These are phyloP conservation scores for Ganoderma sinense DNA, from an alignment of 1,284 basidiomycete genomes.

Conservation along the genomic window DNA sequence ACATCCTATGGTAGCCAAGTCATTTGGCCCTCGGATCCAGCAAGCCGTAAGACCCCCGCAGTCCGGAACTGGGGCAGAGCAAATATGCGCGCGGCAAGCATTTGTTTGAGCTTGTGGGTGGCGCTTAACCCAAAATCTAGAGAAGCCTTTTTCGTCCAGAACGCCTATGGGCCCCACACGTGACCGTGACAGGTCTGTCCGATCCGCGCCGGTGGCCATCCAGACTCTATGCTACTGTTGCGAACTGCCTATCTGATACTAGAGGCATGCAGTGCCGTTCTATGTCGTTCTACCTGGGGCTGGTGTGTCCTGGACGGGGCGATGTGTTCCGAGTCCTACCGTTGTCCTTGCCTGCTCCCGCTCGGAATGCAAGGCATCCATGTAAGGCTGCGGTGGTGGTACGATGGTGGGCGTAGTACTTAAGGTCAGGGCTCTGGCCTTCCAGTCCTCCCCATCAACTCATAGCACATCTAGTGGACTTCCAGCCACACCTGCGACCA, in stretches of 20 bases:
- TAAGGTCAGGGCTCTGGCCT: slow-evolving; percentile 21
- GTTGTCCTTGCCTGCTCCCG: slow-evolving; percentile 11
- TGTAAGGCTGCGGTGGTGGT: slow-evolving; percentile 4
- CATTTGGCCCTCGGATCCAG: neutral
- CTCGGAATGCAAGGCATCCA: neutral
- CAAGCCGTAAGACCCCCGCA: neutral
- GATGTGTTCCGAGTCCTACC: slow-evolving; percentile 33
- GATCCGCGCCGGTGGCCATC: slow-evolving; percentile 21
- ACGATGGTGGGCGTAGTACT: slow-evolving; percentile 16
- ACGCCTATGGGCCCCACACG: slow-evolving; percentile 28
- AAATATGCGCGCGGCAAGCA: neutral
- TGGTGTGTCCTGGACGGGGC: slow-evolving; percentile 29
- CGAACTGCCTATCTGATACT: slow-evolving; percentile 14
- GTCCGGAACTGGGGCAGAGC: neutral
- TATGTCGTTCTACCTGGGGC: slow-evolving; percentile 24
- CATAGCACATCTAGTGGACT: slow-evolving; percentile 27
- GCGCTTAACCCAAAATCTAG: slow-evolving; percentile 24
- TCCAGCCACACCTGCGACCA: slow-evolving; percentile 13
- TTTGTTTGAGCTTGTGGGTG: slow-evolving; percentile 32
- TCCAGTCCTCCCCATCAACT: slow-evolving; percentile 25
- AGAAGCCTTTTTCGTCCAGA: slow-evolving; percentile 30
- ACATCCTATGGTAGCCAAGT: neutral
- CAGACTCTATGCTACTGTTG: slow-evolving; percentile 16
- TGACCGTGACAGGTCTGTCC: slow-evolving; percentile 23
- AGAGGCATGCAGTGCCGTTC: neutral